phyloP scores from a whole-genome alignment of 2,329 filamentous ascomycete species.

The Lasiodiplodia gonubiensis region DNA sequence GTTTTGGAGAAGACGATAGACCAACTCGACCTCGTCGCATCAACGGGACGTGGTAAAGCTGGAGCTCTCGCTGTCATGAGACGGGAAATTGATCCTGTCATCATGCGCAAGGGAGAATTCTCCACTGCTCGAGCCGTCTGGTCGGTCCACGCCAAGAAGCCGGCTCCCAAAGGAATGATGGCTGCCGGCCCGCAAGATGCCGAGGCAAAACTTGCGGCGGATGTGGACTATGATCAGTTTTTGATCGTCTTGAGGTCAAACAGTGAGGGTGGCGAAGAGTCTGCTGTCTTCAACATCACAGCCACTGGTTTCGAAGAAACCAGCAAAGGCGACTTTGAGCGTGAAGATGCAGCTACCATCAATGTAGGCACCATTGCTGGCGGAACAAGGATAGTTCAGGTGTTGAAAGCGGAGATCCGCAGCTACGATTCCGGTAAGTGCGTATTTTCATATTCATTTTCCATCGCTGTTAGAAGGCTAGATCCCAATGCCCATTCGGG shows the following conservation, averaged over 20 bases:
- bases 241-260: constrained; percentile 79
- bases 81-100: constrained; percentile 74
- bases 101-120: constrained; percentile 73
- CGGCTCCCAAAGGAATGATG: constrained; percentile 63
- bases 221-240: constrained; percentile 74
- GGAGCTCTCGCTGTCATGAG: constrained; percentile 78
- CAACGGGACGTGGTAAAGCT: constrained; percentile 68
- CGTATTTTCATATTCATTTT: constrained; percentile 16
- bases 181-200: constrained; percentile 52
- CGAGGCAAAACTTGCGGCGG: constrained; percentile 49
- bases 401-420: constrained; percentile 83
- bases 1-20: background rate
- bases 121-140: constrained; percentile 78
- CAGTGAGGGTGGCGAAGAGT: constrained; percentile 72
- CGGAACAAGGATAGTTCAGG: constrained; percentile 82
- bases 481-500: background rate
- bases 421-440: constrained; percentile 86
- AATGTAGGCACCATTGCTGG: constrained; percentile 84
- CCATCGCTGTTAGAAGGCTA: constrained; percentile 1
- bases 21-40: constrained; percentile 60
- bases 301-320: constrained; percentile 75
- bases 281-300: constrained; percentile 78
- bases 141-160: constrained; percentile 75
- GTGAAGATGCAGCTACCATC: constrained; percentile 83
- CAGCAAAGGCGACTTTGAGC: constrained; percentile 87